phyloP scores from a whole-genome alignment of 768 basidiomycete genomes.

The Serpula lacrymans region DNA sequence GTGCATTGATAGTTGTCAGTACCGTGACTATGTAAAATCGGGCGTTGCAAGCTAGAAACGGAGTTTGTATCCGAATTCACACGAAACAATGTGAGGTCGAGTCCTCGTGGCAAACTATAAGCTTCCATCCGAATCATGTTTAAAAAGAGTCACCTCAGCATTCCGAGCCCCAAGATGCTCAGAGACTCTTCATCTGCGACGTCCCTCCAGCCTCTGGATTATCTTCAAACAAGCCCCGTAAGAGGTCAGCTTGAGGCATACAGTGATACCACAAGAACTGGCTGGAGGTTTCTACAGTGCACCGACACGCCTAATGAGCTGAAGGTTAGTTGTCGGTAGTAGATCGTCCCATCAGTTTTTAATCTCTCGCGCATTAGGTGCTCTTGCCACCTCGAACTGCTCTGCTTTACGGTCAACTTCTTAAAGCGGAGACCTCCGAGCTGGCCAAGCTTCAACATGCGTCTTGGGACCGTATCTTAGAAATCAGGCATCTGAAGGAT shows the following conservation, averaged over 20 bases:
- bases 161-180: no score
- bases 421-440: constrained; percentile 59
- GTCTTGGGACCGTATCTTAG: constrained; percentile 66
- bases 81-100: no score
- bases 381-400: constrained; percentile 67
- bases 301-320: constrained; percentile 76
- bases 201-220: constrained; percentile 40
- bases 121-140: no score
- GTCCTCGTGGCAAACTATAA: no score
- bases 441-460: constrained; percentile 53
- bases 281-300: constrained; percentile 72
- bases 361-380: constrained; percentile 41
- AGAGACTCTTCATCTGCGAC: constrained; percentile 18
- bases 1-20: no score
- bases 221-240: constrained; percentile 61
- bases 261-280: constrained; percentile 47
- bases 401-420: constrained; percentile 59
- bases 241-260: constrained; percentile 74
- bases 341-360: neutral
- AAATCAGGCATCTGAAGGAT: constrained; percentile 77
- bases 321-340: constrained; percentile 41
- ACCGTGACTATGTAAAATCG: no score
- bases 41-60: no score
- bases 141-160: no score
- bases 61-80: no score